Evolutionary conservation across 345 rosid species (phyloP).

Genomic region (Corchorus olitorius): DNA sequence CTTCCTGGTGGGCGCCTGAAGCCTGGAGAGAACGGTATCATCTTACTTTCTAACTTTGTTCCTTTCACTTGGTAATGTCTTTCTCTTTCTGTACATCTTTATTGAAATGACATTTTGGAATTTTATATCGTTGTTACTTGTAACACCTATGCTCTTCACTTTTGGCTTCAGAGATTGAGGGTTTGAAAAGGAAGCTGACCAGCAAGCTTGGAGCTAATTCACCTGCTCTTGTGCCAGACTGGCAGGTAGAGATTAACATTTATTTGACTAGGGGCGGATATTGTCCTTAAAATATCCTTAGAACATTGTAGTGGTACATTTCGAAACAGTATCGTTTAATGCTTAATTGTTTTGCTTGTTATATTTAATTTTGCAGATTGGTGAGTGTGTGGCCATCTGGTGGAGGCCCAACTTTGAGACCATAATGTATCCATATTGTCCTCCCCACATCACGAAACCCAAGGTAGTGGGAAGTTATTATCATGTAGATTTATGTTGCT

Average conservation of each 20-base stretch:
- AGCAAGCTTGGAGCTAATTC: constrained; percentile 97
- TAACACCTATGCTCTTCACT: constrained; percentile 13
- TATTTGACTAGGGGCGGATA: not conserved
- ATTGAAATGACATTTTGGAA: not conserved
- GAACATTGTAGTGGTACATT: not conserved
- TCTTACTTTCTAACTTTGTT: not conserved
- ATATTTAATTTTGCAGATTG: constrained; percentile 54
- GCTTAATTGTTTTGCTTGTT: not conserved
- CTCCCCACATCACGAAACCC: constrained; percentile 94
- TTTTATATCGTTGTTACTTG: constrained; percentile 22
- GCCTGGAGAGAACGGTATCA: constrained; percentile 94
- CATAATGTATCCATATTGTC: constrained; percentile 96
- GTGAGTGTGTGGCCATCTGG: constrained; percentile 95
- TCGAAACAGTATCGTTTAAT: not conserved
- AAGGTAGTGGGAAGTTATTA: constrained; percentile 49
- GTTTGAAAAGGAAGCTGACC: constrained; percentile 87
- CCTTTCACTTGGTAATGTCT: not conserved
- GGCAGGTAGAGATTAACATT: constrained; percentile 70
- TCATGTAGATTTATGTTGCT: constrained; percentile 4
- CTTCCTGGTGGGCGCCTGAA: constrained; percentile 97
- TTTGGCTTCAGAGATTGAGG: constrained; percentile 71
- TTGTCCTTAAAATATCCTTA: not conserved
- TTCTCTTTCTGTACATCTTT: not conserved
- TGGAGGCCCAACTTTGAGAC: constrained; percentile 99
- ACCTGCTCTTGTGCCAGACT: constrained; percentile 73